These are phyloP conservation scores for Fusarium temperatum DNA, from an alignment of 2,329 filamentous ascomycete genomes.

Conservation along the genomic window DNA sequence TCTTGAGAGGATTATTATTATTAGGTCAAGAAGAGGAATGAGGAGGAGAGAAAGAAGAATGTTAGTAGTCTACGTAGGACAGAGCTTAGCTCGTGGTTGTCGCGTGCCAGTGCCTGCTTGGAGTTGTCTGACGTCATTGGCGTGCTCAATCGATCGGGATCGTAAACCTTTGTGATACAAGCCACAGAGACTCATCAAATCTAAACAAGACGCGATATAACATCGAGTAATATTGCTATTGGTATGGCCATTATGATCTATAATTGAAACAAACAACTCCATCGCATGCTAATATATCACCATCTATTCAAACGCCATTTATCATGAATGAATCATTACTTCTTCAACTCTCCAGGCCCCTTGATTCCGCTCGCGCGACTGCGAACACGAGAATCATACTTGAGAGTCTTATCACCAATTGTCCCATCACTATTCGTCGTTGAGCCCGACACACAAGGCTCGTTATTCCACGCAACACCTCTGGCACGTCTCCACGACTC, in stretches of 20 bases:
- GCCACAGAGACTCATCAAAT: not conserved
- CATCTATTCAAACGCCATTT: not conserved
- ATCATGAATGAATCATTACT: conserved; percentile 9
- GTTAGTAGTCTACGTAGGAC: not conserved
- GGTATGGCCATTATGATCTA: not conserved
- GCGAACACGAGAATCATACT: conserved; percentile 32
- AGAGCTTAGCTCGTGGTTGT: not conserved
- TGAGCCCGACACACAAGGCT: conserved; percentile 35
- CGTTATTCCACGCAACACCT: conserved; percentile 27
- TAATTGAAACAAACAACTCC: not conserved
- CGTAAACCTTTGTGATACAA: not conserved
- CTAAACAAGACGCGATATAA: not conserved
- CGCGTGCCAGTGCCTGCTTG: conserved; percentile 30
- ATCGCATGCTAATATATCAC: not conserved
- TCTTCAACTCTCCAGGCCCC: conserved; percentile 31
- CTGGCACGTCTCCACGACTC: conserved; percentile 57
- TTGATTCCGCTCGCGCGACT: conserved; percentile 27
- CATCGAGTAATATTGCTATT: not conserved
- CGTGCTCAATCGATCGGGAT: conserved; percentile 17
- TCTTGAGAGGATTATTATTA: not conserved
- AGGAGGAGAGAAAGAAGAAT: not conserved
- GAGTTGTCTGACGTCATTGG: conserved; percentile 27
- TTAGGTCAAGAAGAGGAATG: not conserved
- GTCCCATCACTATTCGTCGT: conserved; percentile 23
- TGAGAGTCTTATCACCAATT: conserved; percentile 26